Evolutionary conservation across 306 rosid species (phyloP).

Genomic region (Phaseolus lunatus): DNA sequence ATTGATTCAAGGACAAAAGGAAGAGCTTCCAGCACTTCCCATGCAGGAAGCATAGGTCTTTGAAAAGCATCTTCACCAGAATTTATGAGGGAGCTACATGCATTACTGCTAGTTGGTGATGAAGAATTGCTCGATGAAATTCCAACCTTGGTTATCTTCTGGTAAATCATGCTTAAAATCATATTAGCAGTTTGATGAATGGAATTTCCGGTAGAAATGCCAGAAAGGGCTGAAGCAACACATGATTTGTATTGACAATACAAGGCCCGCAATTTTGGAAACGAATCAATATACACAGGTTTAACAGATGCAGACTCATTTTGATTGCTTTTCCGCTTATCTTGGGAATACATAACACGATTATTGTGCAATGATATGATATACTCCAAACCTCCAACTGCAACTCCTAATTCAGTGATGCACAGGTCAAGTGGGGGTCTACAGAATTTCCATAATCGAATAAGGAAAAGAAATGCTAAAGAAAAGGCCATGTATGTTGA

Average conservation of each 20-base stretch:
- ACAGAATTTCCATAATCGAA: constrained; percentile 81
- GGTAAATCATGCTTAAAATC: constrained; percentile 75
- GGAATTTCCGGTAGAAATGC: constrained; percentile 69
- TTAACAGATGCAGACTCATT: constrained; percentile 50
- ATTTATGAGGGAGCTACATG: constrained; percentile 54
- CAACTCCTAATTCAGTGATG: constrained; percentile 65
- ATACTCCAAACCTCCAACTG: constrained; percentile 73
- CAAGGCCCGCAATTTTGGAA: constrained; percentile 75
- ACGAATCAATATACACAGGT: constrained; percentile 66
- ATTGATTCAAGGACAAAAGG: constrained; percentile 81
- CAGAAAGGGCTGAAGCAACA: constrained; percentile 66
- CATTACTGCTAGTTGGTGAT: constrained; percentile 53
- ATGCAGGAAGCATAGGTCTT: constrained; percentile 73
- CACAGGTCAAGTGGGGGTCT: constrained; percentile 73
- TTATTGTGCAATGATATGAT: constrained; percentile 71
- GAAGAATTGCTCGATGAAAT: constrained; percentile 57
- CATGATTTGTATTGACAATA: constrained; percentile 76
- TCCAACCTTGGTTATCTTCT: constrained; percentile 69
- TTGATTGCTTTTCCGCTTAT: constrained; percentile 52
- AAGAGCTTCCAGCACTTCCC: constrained; percentile 83
- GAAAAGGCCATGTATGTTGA: constrained; percentile 73
- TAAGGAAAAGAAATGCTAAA: constrained; percentile 74
- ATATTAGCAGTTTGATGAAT: constrained; percentile 68
- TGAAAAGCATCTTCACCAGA: constrained; percentile 61
- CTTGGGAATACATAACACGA: constrained; percentile 45